These are phyloP conservation scores for Tricholoma saponaceum DNA, from an alignment of 768 basidiomycete genomes.

Conservation along the genomic window DNA sequence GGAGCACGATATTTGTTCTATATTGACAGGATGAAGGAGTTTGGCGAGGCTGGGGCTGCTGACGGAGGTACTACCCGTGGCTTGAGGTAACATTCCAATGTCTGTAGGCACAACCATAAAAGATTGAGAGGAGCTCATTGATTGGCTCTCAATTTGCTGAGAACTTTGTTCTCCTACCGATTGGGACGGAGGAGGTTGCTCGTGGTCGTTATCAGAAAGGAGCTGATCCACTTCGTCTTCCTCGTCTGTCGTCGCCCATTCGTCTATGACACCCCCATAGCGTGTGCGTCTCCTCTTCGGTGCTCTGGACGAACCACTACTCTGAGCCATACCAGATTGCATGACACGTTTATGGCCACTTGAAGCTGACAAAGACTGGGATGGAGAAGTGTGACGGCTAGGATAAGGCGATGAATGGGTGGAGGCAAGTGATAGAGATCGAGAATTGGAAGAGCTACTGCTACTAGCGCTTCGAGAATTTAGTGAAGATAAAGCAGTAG, in stretches of 20 bases:
- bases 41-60: constrained; percentile 21
- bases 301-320: not conserved
- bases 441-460: not conserved
- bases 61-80: constrained; percentile 8
- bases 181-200: not conserved
- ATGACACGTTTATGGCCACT: not conserved
- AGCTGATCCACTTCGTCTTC: constrained; percentile 13
- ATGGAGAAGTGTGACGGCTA: not conserved
- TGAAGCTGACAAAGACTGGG: not conserved
- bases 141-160: not conserved
- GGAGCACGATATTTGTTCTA: constrained; percentile 2
- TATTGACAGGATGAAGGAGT: constrained; percentile 17
- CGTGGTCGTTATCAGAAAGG: constrained; percentile 1
- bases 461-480: not conserved
- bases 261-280: not conserved
- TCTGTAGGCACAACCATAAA: not conserved
- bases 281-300: not conserved
- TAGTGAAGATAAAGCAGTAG: not conserved
- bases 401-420: not conserved
- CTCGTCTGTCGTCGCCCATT: not conserved
- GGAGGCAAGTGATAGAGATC: not conserved
- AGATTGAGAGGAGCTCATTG: not conserved
- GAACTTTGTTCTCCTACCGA: constrained; percentile 1
- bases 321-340: not conserved
- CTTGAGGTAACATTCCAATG: not conserved